Evolutionary conservation across 495 filamentous ascomycete genomes (phyloP).

Genomic region (Aspergillus wentii): DNA sequence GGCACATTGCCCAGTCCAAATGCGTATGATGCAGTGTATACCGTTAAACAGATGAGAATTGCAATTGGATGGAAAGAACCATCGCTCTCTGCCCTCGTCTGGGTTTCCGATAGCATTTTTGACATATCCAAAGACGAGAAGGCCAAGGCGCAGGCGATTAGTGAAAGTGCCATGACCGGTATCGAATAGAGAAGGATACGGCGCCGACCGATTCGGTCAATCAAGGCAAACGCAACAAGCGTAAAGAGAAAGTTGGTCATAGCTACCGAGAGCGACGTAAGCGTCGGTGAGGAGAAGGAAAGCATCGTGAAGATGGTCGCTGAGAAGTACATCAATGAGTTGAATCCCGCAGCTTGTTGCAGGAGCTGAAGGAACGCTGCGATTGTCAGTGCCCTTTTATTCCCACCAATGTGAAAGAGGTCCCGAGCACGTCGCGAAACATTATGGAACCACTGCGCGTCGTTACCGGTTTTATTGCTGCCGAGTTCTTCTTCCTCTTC

Average conservation of each 20-base stretch:
- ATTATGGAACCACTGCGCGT: slow-evolving; percentile 25
- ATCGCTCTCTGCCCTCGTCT: background rate
- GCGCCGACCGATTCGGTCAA: slow-evolving; percentile 77
- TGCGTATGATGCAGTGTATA: slow-evolving; percentile 85
- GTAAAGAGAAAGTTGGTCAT: slow-evolving; percentile 82
- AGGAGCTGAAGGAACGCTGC: slow-evolving; percentile 80
- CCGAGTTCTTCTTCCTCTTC: slow-evolving; percentile 52
- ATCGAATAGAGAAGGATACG: slow-evolving; percentile 81
- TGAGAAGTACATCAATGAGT: slow-evolving; percentile 93
- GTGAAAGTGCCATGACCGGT: slow-evolving; percentile 73
- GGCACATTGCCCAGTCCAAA: slow-evolving; percentile 87
- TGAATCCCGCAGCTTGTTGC: slow-evolving; percentile 92
- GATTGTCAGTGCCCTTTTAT: slow-evolving; percentile 74
- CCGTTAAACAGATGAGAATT: slow-evolving; percentile 65
- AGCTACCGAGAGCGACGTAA: slow-evolving; percentile 77
- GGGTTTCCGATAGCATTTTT: slow-evolving; percentile 15
- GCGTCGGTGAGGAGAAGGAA: slow-evolving; percentile 73
- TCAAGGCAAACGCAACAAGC: slow-evolving; percentile 65
- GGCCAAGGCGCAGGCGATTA: slow-evolving; percentile 59
- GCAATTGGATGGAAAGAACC: slow-evolving; percentile 29
- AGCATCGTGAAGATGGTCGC: slow-evolving; percentile 82
- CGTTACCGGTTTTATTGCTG: slow-evolving; percentile 7
- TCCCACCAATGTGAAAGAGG: slow-evolving; percentile 55
- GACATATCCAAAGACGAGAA: slow-evolving; percentile 54
- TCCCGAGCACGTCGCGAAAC: slow-evolving; percentile 42